These are phyloP conservation scores for Purpureocillium lavendulum DNA, from an alignment of 2,329 filamentous ascomycete species.

Conservation along the genomic window DNA sequence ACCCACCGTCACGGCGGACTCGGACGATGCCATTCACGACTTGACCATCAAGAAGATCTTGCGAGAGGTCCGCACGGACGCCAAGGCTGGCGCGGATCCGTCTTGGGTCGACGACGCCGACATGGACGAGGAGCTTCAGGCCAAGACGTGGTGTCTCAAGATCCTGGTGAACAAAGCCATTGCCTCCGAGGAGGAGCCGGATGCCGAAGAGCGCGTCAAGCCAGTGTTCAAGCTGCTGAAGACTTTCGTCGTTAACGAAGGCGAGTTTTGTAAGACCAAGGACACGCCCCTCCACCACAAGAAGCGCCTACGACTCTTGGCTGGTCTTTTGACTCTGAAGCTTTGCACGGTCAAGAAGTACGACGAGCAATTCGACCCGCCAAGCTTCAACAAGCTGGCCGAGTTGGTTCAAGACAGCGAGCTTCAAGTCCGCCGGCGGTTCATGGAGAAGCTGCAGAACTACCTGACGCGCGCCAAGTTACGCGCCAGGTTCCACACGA, in stretches of 20 bases:
- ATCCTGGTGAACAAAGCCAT: constrained; percentile 81
- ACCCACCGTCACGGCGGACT: constrained; percentile 62
- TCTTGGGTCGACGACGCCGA: constrained; percentile 61
- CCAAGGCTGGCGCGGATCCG: constrained; percentile 43
- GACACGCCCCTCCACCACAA: constrained; percentile 73
- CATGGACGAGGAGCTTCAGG: constrained; percentile 71
- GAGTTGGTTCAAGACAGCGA: constrained; percentile 73
- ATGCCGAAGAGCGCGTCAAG: constrained; percentile 50
- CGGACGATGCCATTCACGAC: constrained; percentile 68
- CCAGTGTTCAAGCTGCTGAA: constrained; percentile 74
- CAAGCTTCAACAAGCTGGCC: constrained; percentile 74
- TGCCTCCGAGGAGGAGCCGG: constrained; percentile 41
- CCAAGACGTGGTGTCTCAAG: constrained; percentile 77
- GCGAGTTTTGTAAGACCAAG: constrained; percentile 69
- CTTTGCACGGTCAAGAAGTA: constrained; percentile 69
- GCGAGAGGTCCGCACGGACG: constrained; percentile 57
- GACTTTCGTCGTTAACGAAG: constrained; percentile 64
- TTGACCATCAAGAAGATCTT: constrained; percentile 70
- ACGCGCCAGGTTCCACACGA: constrained; percentile 72
- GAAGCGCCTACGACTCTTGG: constrained; percentile 71
- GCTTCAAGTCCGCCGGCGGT: constrained; percentile 65
- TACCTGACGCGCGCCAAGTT: constrained; percentile 70
- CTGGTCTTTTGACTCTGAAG: constrained; percentile 75
- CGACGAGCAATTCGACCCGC: constrained; percentile 64
- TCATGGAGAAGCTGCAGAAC: constrained; percentile 82